A percentile compares a stretch with the other conserved stretches of the same genome.
Evolutionary conservation across 768 basidiomycete genomes (phyloP).

Genomic region (Mycena latifolia): DNA sequence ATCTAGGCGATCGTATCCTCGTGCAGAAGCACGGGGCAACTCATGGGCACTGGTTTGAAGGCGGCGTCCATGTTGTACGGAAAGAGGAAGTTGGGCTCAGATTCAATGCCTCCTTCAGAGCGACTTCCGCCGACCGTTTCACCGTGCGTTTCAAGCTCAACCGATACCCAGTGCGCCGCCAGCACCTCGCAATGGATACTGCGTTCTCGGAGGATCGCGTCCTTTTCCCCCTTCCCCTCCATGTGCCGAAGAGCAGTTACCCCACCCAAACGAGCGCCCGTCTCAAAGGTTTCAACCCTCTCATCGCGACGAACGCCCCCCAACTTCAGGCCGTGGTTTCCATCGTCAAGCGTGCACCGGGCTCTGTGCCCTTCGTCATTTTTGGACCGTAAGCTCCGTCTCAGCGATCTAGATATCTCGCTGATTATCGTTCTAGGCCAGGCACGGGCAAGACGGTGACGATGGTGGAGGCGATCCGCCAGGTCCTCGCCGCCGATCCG

Average conservation of each 20-base stretch:
- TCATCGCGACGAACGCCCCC: slow-evolving; percentile 58
- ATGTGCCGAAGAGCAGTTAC: slow-evolving; percentile 39
- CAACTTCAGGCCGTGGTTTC: slow-evolving; percentile 64
- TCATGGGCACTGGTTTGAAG: slow-evolving; percentile 66
- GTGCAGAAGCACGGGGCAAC: slow-evolving; percentile 57
- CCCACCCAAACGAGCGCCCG: slow-evolving; percentile 29
- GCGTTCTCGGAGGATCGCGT: slow-evolving; percentile 59
- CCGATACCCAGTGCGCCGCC: slow-evolving; percentile 65
- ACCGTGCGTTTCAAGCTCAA: slow-evolving; percentile 70
- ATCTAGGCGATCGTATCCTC: slow-evolving; percentile 65
- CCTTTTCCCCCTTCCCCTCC: slow-evolving; percentile 58
- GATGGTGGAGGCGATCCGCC: slow-evolving; percentile 71
- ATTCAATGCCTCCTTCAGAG: slow-evolving; percentile 60
- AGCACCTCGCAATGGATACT: slow-evolving; percentile 69
- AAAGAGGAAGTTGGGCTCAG: slow-evolving; percentile 63
- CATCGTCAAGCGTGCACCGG: slow-evolving; percentile 56
- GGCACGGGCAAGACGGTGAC: slow-evolving; percentile 80
- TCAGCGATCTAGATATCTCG: background rate
- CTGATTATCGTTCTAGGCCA: slow-evolving; percentile 50
- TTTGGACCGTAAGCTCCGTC: slow-evolving; percentile 68
- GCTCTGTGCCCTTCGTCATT: slow-evolving; percentile 67
- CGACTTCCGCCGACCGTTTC: slow-evolving; percentile 52
- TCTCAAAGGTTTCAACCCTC: slow-evolving; percentile 52
- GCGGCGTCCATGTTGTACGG: slow-evolving; percentile 66
- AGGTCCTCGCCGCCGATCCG: slow-evolving; percentile 59